A percentile compares a stretch with the other conserved stretches of the same genome.
Conservation (phyloP, 2,329 filamentous ascomycete genomes). For the Colletotrichum viniferum region DNA sequence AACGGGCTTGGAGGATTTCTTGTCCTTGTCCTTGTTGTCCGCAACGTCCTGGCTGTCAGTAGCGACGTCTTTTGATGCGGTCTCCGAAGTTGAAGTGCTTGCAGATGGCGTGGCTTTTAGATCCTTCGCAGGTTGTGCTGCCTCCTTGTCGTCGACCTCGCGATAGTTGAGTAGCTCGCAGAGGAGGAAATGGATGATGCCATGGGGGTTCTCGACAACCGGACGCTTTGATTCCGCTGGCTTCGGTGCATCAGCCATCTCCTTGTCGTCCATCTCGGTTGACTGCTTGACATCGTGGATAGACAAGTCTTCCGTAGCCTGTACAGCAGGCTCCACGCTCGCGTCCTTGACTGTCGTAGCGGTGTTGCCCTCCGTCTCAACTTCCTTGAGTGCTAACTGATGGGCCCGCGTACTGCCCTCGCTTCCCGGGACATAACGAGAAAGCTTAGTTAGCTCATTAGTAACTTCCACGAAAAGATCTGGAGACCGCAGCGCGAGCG, state of each 20-base stretch:
- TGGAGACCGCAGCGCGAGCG: constrained; percentile 80
- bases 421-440: constrained; percentile 56
- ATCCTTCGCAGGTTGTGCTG: constrained; percentile 47
- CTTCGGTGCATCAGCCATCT: constrained; percentile 70
- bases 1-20: constrained; percentile 70
- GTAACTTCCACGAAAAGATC: constrained; percentile 86
- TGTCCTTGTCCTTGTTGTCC: constrained; percentile 48
- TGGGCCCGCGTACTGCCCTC: constrained; percentile 37
- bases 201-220: constrained; percentile 89
- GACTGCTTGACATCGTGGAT: constrained; percentile 62
- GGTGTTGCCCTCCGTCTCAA: constrained; percentile 24
- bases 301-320: constrained; percentile 50
- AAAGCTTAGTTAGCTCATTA: constrained; percentile 81
- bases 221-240: constrained; percentile 76
- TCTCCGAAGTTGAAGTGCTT: neutral
- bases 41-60: constrained; percentile 18
- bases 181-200: constrained; percentile 92
- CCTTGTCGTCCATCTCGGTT: constrained; percentile 63
- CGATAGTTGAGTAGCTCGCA: constrained; percentile 91
- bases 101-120: constrained; percentile 38
- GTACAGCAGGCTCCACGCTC: constrained; percentile 46
- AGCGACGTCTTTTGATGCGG: constrained; percentile 14
- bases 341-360: constrained; percentile 10
- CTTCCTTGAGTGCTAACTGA: constrained; percentile 46
- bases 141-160: constrained; percentile 87